phyloP scores from a whole-genome alignment of 768 basidiomycete species.

The Lyophyllum atratum region DNA sequence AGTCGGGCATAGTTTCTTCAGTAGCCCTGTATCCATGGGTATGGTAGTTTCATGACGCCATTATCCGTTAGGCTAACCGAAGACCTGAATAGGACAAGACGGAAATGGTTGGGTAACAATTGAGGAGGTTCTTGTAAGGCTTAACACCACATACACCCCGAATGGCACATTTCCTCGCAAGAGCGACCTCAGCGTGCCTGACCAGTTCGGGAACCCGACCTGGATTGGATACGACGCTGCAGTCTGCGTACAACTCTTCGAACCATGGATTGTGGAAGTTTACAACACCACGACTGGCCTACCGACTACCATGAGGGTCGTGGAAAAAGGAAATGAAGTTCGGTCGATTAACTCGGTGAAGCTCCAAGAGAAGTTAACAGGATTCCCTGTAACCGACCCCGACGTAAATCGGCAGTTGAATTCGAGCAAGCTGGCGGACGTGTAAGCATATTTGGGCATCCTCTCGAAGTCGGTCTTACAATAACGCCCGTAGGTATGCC shows the following conservation, averaged over 20 bases:
- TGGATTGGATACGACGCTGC: constrained; percentile 41
- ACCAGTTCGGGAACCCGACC: constrained; percentile 27
- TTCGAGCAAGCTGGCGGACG: constrained; percentile 25
- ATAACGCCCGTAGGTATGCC: constrained; percentile 21
- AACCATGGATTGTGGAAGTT: constrained; percentile 42
- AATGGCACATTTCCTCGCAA: constrained; percentile 28
- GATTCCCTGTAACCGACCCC: constrained; percentile 18
- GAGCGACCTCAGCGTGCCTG: constrained; percentile 19
- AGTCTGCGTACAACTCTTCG: constrained; percentile 40
- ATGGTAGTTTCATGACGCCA: not conserved
- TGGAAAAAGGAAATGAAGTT: constrained; percentile 30
- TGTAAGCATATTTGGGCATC: constrained; percentile 18
- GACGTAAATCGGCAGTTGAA: constrained; percentile 26
- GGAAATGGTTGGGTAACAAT: constrained; percentile 35
- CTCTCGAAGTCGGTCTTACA: not conserved
- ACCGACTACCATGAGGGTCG: constrained; percentile 32
- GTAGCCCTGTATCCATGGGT: constrained; percentile 29
- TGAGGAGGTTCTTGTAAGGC: constrained; percentile 36
- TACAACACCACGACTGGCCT: constrained; percentile 34
- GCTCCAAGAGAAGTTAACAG: constrained; percentile 23
- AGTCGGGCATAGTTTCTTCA: constrained; percentile 22
- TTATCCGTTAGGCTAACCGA: not conserved
- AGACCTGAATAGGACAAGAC: constrained; percentile 20
- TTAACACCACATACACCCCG: constrained; percentile 36
- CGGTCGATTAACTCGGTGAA: constrained; percentile 17